A percentile compares a stretch with the other conserved stretches of the same genome.
These are phyloP conservation scores for Austroboletus eburneus DNA, from an alignment of 768 basidiomycete genomes.

Conservation along the genomic window DNA sequence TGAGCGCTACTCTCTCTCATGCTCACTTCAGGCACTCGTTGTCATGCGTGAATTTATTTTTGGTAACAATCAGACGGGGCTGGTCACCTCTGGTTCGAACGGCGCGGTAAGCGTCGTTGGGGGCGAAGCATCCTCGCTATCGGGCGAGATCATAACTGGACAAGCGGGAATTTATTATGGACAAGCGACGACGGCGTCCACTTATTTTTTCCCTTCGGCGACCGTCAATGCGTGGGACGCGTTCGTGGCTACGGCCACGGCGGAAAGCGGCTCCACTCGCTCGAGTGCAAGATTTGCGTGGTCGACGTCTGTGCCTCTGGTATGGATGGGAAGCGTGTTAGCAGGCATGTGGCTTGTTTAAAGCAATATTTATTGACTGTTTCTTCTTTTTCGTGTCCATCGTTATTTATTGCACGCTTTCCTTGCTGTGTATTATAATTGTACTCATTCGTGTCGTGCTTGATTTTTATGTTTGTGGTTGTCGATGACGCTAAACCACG, in stretches of 20 bases:
- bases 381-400: too few species aligned
- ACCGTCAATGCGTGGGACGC: conserved; percentile 57
- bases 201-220: conserved; percentile 49
- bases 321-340: too few species aligned
- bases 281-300: too few species aligned
- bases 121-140: conserved; percentile 47
- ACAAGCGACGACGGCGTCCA: conserved; percentile 42
- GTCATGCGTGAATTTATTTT: conserved; percentile 65
- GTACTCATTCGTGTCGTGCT: too few species aligned
- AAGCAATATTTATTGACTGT: too few species aligned
- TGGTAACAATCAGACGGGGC: conserved; percentile 57
- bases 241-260: conserved; percentile 42
- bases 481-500: too few species aligned
- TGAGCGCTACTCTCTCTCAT: not conserved
- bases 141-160: conserved; percentile 47
- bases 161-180: conserved; percentile 54
- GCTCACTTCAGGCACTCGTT: conserved; percentile 59
- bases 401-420: too few species aligned
- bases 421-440: too few species aligned
- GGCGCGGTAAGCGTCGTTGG: conserved; percentile 35
- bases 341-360: too few species aligned
- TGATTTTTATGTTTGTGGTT: too few species aligned
- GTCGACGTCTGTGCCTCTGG: too few species aligned
- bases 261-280: not conserved
- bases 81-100: conserved; percentile 35